Conservation (phyloP, 805 yeast genomes). For the Saccharomyces cerevisiae region DNA sequence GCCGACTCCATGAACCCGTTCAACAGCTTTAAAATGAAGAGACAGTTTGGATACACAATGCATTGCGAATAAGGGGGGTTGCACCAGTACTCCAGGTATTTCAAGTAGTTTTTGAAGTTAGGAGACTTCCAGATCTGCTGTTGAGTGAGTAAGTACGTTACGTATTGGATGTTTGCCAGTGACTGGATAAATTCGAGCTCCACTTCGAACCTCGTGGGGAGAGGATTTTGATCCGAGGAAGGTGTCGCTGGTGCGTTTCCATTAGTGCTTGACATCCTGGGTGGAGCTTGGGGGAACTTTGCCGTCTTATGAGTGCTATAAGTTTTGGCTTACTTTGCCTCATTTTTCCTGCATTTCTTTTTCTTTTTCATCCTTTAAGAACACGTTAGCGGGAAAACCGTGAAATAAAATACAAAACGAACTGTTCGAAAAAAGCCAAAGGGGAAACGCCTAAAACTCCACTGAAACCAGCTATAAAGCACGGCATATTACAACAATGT, state of each 20-base stretch:
- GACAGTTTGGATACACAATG: slow-evolving; percentile 69
- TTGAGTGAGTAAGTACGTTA: slow-evolving; percentile 73
- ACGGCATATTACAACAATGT: background rate
- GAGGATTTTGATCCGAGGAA: background rate
- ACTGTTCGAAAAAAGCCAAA: background rate
- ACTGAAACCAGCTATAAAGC: background rate
- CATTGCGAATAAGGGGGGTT: slow-evolving; percentile 48
- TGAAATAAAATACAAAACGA: background rate
- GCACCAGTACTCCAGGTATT: slow-evolving; percentile 84
- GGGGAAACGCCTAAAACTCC: background rate
- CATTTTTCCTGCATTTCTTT: background rate
- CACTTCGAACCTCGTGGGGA: slow-evolving; percentile 45
- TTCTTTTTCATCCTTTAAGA: background rate
- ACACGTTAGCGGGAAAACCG: background rate
- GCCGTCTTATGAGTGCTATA: background rate
- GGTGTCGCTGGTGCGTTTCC: background rate
- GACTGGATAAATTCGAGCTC: slow-evolving; percentile 74
- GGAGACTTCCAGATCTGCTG: slow-evolving; percentile 60
- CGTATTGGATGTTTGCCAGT: slow-evolving; percentile 79
- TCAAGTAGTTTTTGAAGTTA: slow-evolving; percentile 63
- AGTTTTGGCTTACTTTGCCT: background rate
- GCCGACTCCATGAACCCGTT: slow-evolving; percentile 27
- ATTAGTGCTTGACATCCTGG: background rate
- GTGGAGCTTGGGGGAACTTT: background rate
- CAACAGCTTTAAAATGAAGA: slow-evolving; percentile 64